These are phyloP conservation scores for Didymella arachidicola DNA, from an alignment of 2,329 filamentous ascomycete genomes.

Conservation along the genomic window DNA sequence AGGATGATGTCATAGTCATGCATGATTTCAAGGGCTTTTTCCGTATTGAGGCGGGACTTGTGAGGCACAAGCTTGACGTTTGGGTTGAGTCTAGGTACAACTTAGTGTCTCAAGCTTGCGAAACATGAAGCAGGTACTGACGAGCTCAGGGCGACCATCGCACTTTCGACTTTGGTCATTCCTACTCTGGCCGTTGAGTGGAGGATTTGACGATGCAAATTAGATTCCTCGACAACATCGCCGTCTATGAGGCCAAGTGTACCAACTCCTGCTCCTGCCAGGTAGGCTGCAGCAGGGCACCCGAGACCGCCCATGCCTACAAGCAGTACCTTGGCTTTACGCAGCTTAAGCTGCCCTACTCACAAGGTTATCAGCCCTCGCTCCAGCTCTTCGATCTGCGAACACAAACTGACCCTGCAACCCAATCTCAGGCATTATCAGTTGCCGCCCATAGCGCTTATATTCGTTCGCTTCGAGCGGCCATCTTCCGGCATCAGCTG, in stretches of 20 bases:
- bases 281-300: conserved; percentile 90
- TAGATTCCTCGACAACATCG: conserved; percentile 86
- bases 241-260: conserved; percentile 85
- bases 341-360: conserved; percentile 77
- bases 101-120: conserved; percentile 16
- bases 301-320: conserved; percentile 90
- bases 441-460: conserved; percentile 84
- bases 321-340: conserved; percentile 74
- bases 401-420: conserved; percentile 65
- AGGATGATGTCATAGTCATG: conserved; percentile 80
- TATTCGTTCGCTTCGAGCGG: conserved; percentile 78
- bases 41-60: conserved; percentile 69
- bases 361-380: neutral
- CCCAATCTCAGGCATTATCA: conserved; percentile 85
- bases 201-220: conserved; percentile 89
- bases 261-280: conserved; percentile 87
- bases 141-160: conserved; percentile 53
- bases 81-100: conserved; percentile 71
- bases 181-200: conserved; percentile 77
- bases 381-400: no score
- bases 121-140: conserved; percentile 42
- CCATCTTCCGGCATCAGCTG: conserved; percentile 58
- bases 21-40: conserved; percentile 73
- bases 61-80: conserved; percentile 70
- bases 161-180: conserved; percentile 81